These are phyloP conservation scores for Aspergillus piperis DNA, from an alignment of 2,329 filamentous ascomycete genomes.

Conservation along the genomic window DNA sequence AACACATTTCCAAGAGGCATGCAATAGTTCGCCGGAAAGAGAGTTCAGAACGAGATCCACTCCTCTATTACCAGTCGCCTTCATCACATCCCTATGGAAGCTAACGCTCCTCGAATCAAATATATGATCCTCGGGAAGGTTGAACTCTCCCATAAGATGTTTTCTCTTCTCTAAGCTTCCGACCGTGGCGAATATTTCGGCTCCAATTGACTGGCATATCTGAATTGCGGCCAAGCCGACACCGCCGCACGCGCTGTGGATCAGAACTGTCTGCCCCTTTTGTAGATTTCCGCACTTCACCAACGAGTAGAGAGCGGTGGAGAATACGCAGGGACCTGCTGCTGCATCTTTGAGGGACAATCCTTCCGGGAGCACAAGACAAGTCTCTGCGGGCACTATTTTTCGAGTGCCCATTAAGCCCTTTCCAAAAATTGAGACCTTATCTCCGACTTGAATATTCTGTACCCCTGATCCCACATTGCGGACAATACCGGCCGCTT, in stretches of 20 bases:
- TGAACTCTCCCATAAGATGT: slow-evolving; percentile 23
- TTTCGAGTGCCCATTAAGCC: slow-evolving; percentile 14
- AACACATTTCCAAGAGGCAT: slow-evolving; percentile 18
- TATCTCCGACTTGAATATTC: slow-evolving; percentile 31
- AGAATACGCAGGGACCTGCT: slow-evolving; percentile 14
- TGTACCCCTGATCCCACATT: slow-evolving; percentile 27
- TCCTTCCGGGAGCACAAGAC: slow-evolving; percentile 16
- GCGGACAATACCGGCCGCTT: slow-evolving; percentile 33
- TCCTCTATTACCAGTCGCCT: slow-evolving; percentile 19
- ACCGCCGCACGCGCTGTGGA: slow-evolving; percentile 10
- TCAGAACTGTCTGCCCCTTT: slow-evolving; percentile 24
- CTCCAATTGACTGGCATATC: slow-evolving; percentile 6
- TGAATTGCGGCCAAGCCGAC: slow-evolving; percentile 13
- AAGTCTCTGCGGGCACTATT: slow-evolving; percentile 17
- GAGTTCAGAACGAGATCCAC: slow-evolving; percentile 23
- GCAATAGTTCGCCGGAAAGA: slow-evolving; percentile 8
- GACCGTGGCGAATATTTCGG: slow-evolving; percentile 20
- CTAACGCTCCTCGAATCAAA: slow-evolving; percentile 25
- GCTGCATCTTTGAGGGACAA: slow-evolving; percentile 17
- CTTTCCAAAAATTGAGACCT: slow-evolving; percentile 23
- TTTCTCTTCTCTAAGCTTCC: slow-evolving; percentile 24
- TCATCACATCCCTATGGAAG: slow-evolving; percentile 26
- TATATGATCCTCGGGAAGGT: slow-evolving; percentile 24
- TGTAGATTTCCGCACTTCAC: slow-evolving; percentile 25
- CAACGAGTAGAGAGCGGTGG: slow-evolving; percentile 24